Evolutionary conservation across 2,329 filamentous ascomycete genomes (phyloP).

Genomic region (Metarhizium rileyi): DNA sequence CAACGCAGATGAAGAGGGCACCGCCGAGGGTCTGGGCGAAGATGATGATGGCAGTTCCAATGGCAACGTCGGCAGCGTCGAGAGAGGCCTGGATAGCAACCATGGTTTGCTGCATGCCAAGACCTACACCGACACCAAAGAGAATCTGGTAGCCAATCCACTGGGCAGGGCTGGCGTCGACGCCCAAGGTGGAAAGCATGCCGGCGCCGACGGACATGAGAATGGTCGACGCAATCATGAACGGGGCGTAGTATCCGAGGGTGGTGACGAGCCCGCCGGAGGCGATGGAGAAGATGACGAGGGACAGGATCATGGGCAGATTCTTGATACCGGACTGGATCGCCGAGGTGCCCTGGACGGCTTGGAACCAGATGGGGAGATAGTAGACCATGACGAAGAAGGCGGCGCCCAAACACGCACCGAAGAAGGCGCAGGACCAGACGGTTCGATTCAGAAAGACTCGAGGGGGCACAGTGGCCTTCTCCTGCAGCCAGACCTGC

Average conservation of each 20-base stretch:
- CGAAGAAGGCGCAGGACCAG: slow-evolving; percentile 16
- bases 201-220: slow-evolving; percentile 26
- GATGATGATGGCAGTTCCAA: slow-evolving; percentile 34
- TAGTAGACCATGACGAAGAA: slow-evolving; percentile 9
- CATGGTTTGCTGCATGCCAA: slow-evolving; percentile 32
- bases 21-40: slow-evolving; percentile 34
- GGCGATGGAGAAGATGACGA: slow-evolving; percentile 16
- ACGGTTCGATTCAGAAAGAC: slow-evolving; percentile 16
- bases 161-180: slow-evolving; percentile 9
- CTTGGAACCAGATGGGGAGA: slow-evolving; percentile 35
- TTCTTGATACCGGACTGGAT: slow-evolving; percentile 17
- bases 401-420: slow-evolving; percentile 10
- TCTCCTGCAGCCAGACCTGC: slow-evolving; percentile 21
- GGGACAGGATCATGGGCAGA: slow-evolving; percentile 17
- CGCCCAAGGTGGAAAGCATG: slow-evolving; percentile 29
- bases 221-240: slow-evolving; percentile 25
- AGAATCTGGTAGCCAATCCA: slow-evolving; percentile 27
- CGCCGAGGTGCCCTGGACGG: slow-evolving; percentile 25
- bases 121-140: slow-evolving; percentile 31
- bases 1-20: slow-evolving; percentile 40
- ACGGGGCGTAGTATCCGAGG: slow-evolving; percentile 33
- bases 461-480: slow-evolving; percentile 7
- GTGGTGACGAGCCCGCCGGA: slow-evolving; percentile 17
- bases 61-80: slow-evolving; percentile 30
- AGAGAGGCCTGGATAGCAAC: slow-evolving; percentile 37